Evolutionary conservation across 345 rosid species (phyloP), one percentile per base, ranked within the genome.

Genomic region (Populus nigra): DNA sequence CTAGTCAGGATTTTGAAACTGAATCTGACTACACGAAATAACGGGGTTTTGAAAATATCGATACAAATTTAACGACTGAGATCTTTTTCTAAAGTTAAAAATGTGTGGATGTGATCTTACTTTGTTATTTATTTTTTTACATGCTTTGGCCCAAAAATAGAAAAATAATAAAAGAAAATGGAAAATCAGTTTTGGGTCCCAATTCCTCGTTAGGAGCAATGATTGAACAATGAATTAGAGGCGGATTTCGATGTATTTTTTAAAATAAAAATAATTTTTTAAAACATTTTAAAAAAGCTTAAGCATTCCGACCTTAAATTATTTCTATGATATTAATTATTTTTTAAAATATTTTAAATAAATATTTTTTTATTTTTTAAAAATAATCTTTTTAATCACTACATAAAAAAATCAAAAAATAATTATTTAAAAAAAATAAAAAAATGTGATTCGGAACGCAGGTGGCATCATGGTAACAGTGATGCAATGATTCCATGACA

Each of bases 401-500:
- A 4, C 0, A 33, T 33, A 33, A 33, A 29, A 33, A 33, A 33
- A 33, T 33, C 5, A 33, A 0, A 33, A 33, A 33, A 4, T 27
- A 31, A 33, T 33, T 33, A 33, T 33, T 31, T 33, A 0, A 33
- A 33, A 33, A 33, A 33, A 33, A 33, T 33, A 4, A 33, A 33
- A 4, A 33, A 33, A 33, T 33, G 5, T 33, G 5, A 33, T 33
- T 33, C 4, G 0, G 3, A 3, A 33, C 5, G 5, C 3, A 33
- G 5, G 3, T 33, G 0, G 5, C 35, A 33, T 33, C 35, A 4
- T 10, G 70, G 62, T 36, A 61, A 59, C 31, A 91, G 77, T 63
- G 95, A 91, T 50, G 84, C 71, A 70, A 92, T 86, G 67, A 91
- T 90, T 68, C 95, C 95, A 76, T 88, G 87, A 88, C 95, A 91